Conservation (phyloP, 331 rosid genomes). For the Cydonia oblonga region DNA sequence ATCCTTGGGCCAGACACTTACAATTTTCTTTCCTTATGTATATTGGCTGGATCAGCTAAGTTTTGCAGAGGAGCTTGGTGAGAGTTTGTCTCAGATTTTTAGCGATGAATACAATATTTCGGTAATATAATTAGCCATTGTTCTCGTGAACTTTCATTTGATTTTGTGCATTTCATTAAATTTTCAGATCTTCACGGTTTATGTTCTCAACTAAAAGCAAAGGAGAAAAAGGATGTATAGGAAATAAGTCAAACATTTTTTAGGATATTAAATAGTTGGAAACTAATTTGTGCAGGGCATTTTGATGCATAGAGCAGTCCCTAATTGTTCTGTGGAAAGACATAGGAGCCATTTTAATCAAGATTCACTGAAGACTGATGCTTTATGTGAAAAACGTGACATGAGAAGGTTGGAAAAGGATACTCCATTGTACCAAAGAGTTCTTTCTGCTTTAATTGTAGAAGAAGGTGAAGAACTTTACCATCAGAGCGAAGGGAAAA, state of each 20-base stretch:
- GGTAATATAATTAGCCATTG: conserved; percentile 30
- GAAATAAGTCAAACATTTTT: background rate
- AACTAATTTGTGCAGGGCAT: conserved; percentile 36
- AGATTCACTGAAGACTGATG: conserved; percentile 11
- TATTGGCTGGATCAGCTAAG: conserved; percentile 48
- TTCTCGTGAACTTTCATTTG: background rate
- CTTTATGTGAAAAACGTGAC: conserved; percentile 38
- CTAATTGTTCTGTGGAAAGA: conserved; percentile 39
- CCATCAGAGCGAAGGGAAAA: conserved; percentile 49
- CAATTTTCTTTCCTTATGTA: background rate
- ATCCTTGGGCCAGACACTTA: conserved; percentile 8
- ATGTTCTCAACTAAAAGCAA: conserved; percentile 10
- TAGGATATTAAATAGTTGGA: conserved; percentile 5
- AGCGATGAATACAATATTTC: conserved; percentile 36
- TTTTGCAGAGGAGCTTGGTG: conserved; percentile 52
- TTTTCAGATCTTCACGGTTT: conserved; percentile 4
- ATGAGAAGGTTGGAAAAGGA: conserved; percentile 43
- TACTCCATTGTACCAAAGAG: conserved; percentile 69
- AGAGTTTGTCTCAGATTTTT: conserved; percentile 47
- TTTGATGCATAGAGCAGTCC: conserved; percentile 34
- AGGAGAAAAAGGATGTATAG: conserved; percentile 5
- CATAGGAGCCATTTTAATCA: conserved; percentile 13
- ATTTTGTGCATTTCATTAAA: conserved; percentile 10
- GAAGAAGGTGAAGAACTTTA: conserved; percentile 64
- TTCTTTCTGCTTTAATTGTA: conserved; percentile 76